Conservation (phyloP, 2,329 filamentous ascomycete species). For the Alternaria sp. region DNA sequence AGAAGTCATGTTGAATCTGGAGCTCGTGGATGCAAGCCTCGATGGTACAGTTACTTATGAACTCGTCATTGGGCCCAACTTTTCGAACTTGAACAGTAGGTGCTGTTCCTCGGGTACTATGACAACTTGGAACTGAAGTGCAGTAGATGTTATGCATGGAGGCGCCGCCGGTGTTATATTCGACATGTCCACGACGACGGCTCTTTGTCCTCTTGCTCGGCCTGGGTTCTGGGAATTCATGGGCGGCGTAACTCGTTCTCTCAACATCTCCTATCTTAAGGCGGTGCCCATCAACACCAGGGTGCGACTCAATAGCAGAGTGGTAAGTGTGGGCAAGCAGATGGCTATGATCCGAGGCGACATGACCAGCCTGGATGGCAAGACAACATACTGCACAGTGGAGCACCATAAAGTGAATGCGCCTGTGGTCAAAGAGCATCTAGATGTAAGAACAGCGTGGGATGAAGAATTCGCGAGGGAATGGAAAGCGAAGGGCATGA, state of each 20-base stretch:
- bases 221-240: constrained; percentile 64
- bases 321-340: constrained; percentile 58
- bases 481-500: constrained; percentile 26
- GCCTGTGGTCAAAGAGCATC: constrained; percentile 53
- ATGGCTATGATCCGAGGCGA: constrained; percentile 62
- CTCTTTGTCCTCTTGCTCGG: constrained; percentile 59
- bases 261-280: constrained; percentile 63
- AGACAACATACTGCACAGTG: constrained; percentile 58
- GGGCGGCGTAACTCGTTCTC: constrained; percentile 60
- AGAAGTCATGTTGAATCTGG: constrained; percentile 50
- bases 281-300: constrained; percentile 59
- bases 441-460: constrained; percentile 53
- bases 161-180: constrained; percentile 53
- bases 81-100: constrained; percentile 53
- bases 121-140: constrained; percentile 7
- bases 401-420: constrained; percentile 64
- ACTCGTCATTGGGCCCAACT: constrained; percentile 45
- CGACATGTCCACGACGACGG: constrained; percentile 58
- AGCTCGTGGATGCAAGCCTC: constrained; percentile 48
- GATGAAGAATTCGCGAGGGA: constrained; percentile 55
- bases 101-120: neutral
- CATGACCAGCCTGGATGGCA: constrained; percentile 61
- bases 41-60: constrained; percentile 49
- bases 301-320: constrained; percentile 55
- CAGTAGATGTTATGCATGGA: constrained; percentile 53